Evolutionary conservation across 805 yeast genomes (phyloP).

Genomic region (Candida broadrunensis): DNA sequence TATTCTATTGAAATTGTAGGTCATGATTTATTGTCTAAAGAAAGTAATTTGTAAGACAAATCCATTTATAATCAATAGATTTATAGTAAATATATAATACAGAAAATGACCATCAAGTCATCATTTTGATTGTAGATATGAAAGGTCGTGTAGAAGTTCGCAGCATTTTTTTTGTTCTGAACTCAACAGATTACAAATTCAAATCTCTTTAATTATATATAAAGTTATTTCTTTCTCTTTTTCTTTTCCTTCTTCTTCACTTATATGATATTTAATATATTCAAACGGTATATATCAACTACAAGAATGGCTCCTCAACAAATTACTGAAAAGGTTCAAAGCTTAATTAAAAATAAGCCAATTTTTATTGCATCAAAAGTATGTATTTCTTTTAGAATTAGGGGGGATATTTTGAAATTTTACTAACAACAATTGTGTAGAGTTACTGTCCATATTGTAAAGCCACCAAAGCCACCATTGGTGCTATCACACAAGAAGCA

Average conservation of each 20-base stretch:
- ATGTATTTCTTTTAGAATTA: constrained; percentile 24
- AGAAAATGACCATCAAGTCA: no score
- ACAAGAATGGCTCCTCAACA: constrained; percentile 57
- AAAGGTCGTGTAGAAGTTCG: no score
- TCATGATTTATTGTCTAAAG: constrained; percentile 18
- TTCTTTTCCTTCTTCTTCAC: no score
- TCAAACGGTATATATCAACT: constrained; percentile 7
- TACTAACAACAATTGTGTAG: not conserved
- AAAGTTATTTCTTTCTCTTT: no score
- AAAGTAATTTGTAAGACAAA: not conserved
- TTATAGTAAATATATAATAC: not conserved
- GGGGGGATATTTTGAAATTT: not conserved
- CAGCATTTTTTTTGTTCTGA: no score
- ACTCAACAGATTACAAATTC: no score
- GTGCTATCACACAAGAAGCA: constrained; percentile 13
- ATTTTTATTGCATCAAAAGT: constrained; percentile 82
- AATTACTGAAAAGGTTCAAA: constrained; percentile 55
- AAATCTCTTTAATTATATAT: no score
- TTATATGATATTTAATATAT: constrained; percentile 9
- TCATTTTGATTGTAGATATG: not conserved
- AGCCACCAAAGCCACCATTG: constrained; percentile 18
- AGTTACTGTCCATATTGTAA: constrained; percentile 29
- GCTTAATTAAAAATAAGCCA: constrained; percentile 60
- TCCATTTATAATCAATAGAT: no score
- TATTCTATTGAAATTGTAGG: constrained; percentile 77